Base-by-base conservation (phyloP, 73 alveolate species). In the Halteria grandinella region DNA sequence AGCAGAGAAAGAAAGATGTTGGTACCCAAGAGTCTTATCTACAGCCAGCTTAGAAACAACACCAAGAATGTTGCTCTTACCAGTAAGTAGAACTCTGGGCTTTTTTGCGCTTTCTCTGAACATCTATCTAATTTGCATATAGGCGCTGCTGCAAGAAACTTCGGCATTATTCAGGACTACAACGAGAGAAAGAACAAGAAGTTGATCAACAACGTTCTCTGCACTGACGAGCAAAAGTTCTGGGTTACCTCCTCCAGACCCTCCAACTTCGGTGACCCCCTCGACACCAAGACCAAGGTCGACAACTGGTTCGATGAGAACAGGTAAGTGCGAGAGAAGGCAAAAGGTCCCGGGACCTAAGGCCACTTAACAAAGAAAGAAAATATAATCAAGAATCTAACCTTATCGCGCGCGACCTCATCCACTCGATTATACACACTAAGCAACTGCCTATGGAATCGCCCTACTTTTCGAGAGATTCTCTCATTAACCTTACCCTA, bases 261-360 rank as follows among this genome's bases (percentile, higher is more conserved):
- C 28, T 87, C 94, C 27, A 93, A 93, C 89, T 93, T 93, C 88
- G 93, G 94, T 54, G 98, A 90, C 87, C 94, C 85, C 53, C 28
- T 90, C 15, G 98, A 93, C 86, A 79, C 90, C 60, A 93, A 93
- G 79, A 90, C 91, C 59, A 80, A 93, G 83, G 90, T 89, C 24
- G 98, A 93, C 79, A 93, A 93, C 89, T 93, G 96, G 97, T 90
- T 93, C 79, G 98, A 93, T 53, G 98, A 93, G 69, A 92, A 93
- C 82, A 86, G 79, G 83, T 71, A 54, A 36, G 39, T 39, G 24
- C 27, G 43, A 36, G n/a, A n/a, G 0, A 29, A 7, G 33, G 10
- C 17, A 0, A 23, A 44, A 52, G 0, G 31, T 25, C 50, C 3
- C 28, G 17, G 28, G 24, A 10, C 39, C 60, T 49, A 25, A 8